phyloP scores from a whole-genome alignment of 73 alveolate genomes.

The Tetrahymena elliotti region DNA sequence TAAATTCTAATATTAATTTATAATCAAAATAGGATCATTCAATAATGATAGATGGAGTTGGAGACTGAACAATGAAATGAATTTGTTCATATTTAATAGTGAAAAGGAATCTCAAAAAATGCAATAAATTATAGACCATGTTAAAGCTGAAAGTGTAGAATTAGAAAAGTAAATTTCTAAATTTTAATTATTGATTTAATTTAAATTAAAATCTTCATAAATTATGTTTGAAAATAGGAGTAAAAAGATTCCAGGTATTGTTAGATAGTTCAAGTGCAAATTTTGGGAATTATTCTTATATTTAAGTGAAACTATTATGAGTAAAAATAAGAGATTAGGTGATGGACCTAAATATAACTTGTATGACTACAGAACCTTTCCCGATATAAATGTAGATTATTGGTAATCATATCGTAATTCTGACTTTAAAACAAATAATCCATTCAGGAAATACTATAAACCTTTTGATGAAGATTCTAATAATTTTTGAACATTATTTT shows the following conservation, averaged over 20 bases:
- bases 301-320: constrained; percentile 31
- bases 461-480: neutral
- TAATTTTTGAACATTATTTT: neutral
- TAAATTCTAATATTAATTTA: neutral
- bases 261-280: neutral
- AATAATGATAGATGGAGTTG: constrained; percentile 62
- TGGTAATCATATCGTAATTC: neutral
- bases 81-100: neutral
- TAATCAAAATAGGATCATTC: constrained; percentile 32
- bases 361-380: neutral
- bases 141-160: neutral
- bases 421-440: neutral
- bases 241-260: neutral
- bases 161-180: neutral
- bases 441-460: neutral
- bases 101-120: constrained; percentile 5
- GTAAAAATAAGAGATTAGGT: constrained; percentile 19
- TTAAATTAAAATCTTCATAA: neutral
- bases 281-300: constrained; percentile 31
- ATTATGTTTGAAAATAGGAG: neutral
- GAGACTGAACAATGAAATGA: constrained; percentile 43
- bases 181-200: neutral
- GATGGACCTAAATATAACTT: neutral
- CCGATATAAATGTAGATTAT: neutral
- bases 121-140: neutral